Evolutionary conservation across 2,329 filamentous ascomycete genomes (phyloP).

Genomic region (Scedosporium apiospermum): DNA sequence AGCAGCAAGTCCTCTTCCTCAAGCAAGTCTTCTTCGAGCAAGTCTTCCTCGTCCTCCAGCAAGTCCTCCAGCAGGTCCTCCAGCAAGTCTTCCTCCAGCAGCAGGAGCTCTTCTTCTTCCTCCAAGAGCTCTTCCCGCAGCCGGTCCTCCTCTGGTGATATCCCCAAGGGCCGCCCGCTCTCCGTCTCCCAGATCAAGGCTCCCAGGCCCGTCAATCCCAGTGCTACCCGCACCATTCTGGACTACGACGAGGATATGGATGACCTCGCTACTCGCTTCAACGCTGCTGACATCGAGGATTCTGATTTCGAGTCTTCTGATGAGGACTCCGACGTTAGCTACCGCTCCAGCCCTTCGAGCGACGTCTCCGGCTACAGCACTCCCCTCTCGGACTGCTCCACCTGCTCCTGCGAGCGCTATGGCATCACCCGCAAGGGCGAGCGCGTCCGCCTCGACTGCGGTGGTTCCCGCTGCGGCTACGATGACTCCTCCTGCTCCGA

Average conservation of each 20-base stretch:
- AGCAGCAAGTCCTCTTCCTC: slow-evolving; percentile 30
- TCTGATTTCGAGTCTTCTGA: slow-evolving; percentile 17
- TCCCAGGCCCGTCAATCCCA: slow-evolving; percentile 80
- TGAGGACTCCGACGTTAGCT: slow-evolving; percentile 55
- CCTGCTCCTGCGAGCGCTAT: slow-evolving; percentile 92
- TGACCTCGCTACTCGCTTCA: slow-evolving; percentile 69
- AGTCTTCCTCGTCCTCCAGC: slow-evolving; percentile 23
- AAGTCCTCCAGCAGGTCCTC: slow-evolving; percentile 26
- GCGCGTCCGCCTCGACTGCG: slow-evolving; percentile 93
- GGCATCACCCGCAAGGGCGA: slow-evolving; percentile 90
- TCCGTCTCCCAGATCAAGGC: slow-evolving; percentile 80
- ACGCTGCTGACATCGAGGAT: slow-evolving; percentile 44
- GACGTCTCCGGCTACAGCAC: slow-evolving; percentile 71
- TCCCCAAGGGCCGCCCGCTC: slow-evolving; percentile 81
- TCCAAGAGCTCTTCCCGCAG: slow-evolving; percentile 34
- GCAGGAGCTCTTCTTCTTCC: slow-evolving; percentile 17
- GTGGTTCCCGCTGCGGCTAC: slow-evolving; percentile 79
- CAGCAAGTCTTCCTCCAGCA: slow-evolving; percentile 28
- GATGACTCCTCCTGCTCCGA: slow-evolving; percentile 60
- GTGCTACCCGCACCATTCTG: slow-evolving; percentile 80
- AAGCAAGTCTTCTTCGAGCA: slow-evolving; percentile 13
- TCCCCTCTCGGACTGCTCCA: slow-evolving; percentile 63
- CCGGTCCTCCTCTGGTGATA: slow-evolving; percentile 49
- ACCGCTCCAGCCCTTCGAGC: slow-evolving; percentile 63
- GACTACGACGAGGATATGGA: slow-evolving; percentile 66